Evolutionary conservation across 345 rosid genomes (phyloP), one percentile per base, ranked within the genome.

Genomic region (Barbarea vulgaris): DNA sequence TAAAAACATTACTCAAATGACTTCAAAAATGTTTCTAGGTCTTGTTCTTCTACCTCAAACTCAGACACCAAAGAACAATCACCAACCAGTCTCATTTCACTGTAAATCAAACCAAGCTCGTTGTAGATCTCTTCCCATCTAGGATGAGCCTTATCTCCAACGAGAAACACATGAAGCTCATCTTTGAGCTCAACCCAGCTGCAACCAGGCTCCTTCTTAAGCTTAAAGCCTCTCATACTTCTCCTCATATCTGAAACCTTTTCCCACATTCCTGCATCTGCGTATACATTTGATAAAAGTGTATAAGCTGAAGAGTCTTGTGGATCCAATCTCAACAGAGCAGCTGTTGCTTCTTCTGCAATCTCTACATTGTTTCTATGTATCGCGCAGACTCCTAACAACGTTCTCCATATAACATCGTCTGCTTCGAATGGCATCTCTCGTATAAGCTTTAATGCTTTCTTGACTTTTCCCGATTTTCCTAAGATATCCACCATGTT

Each of bases 401-500:
- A 81, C 70, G 88, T 92, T 77, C 88, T 90, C 97, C 97, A 95
- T 21, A 87, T 85, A 68, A 90, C 87, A 64, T 84, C 88, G 73
- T 95, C 97, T 1, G 87, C 93, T 79, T 89, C 89, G 2, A 85
- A 85, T 42, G 99, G 96, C 93, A 95, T 95, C 42, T 84, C 76
- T 10, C 66, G 64, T 19, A 95, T 83, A 61, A 90, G 84, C 67
- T 85, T 70, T 72, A 87, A 79, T 0, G 97, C 97, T 50, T 86
- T 80, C 24, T 41, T 54, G 14, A 86, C 75, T 73, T 80, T 85
- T 46, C 92, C 99, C 2, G 92, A 87, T 79, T 93, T 87, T 25
- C 99, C 97, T 72, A 92, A 74, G 73, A 95, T 82, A 80, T 95
- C 99, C 69, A 95, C 97, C 85, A 95, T 87, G 74, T 97, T 90